Conservation (phyloP, 176 grass and related monocot species). For the Echinochloa phyllopogon region DNA sequence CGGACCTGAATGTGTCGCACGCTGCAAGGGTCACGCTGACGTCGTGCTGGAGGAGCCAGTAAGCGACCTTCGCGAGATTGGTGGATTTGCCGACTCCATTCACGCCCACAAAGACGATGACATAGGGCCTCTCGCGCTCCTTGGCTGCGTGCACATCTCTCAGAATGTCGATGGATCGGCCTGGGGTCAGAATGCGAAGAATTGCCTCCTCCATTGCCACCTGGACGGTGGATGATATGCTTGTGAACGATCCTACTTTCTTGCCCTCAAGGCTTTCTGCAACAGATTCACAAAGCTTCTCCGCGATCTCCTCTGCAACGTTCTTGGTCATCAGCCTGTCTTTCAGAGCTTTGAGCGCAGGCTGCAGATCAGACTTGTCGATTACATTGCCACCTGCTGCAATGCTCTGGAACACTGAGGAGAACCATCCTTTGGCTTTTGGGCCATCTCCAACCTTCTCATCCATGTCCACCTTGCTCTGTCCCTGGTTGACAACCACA, state of each 20-base stretch:
- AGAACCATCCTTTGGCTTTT: conserved; percentile 84
- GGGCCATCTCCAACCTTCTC: conserved; percentile 56
- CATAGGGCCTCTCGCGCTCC: conserved; percentile 58
- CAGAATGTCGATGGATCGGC: conserved; percentile 61
- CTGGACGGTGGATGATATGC: conserved; percentile 56
- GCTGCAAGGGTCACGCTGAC: conserved; percentile 67
- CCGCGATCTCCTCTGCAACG: conserved; percentile 74
- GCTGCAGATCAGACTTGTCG: conserved; percentile 59
- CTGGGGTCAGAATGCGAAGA: conserved; percentile 62
- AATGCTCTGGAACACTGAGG: conserved; percentile 75
- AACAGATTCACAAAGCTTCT: conserved; percentile 65
- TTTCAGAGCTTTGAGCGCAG: conserved; percentile 82
- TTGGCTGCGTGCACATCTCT: conserved; percentile 56
- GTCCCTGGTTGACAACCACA: conserved; percentile 47
- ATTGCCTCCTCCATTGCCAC: conserved; percentile 63
- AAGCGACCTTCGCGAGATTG: conserved; percentile 69
- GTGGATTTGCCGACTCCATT: conserved; percentile 74
- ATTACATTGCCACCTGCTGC: conserved; percentile 64
- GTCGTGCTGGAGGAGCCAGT: conserved; percentile 71
- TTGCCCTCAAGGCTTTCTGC: conserved; percentile 63
- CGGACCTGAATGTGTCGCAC: conserved; percentile 71
- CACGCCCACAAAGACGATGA: conserved; percentile 65
- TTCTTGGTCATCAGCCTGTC: conserved; percentile 88
- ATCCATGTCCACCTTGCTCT: conserved; percentile 87
- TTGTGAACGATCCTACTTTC: conserved; percentile 59